Evolutionary conservation across 768 basidiomycete genomes (phyloP).

Genomic region (Tricholoma sp.): DNA sequence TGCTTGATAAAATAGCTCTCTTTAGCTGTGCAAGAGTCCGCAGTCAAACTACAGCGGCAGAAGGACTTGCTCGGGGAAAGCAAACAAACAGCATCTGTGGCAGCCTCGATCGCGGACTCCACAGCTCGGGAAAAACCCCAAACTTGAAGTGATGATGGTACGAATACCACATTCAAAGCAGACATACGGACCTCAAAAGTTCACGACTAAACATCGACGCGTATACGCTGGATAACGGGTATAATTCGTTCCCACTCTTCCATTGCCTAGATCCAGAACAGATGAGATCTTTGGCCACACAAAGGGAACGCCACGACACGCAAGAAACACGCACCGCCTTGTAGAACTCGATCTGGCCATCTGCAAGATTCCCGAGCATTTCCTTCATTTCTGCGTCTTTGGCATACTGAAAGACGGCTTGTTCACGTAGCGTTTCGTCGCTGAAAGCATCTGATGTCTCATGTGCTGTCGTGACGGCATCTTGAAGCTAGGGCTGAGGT

Average conservation of each 20-base stretch:
- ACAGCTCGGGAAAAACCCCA: not conserved
- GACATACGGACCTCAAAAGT: not conserved
- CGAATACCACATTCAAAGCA: not conserved
- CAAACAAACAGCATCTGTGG: constrained; percentile 3
- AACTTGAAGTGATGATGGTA: not conserved
- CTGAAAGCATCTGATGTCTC: constrained; percentile 97
- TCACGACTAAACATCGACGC: constrained; percentile 71
- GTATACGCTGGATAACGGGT: constrained; percentile 89
- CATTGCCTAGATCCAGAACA: constrained; percentile 57
- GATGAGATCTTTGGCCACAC: constrained; percentile 1
- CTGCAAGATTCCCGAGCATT: constrained; percentile 81
- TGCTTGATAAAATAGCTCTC: constrained; percentile 45
- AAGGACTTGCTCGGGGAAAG: constrained; percentile 16
- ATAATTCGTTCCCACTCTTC: constrained; percentile 97
- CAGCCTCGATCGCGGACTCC: not conserved
- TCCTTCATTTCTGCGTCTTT: constrained; percentile 98
- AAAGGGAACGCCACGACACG: not conserved
- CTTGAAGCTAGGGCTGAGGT: constrained; percentile 65
- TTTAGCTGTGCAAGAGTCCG: constrained; percentile 76
- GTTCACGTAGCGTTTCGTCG: constrained; percentile 89
- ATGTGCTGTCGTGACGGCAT: constrained; percentile 91
- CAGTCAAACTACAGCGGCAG: constrained; percentile 51
- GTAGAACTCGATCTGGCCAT: constrained; percentile 95
- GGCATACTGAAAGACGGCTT: constrained; percentile 80
- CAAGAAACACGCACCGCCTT: constrained; percentile 52